phyloP scores from a whole-genome alignment of 352 stramenopile species.

The Salisapilia sapeloensis region DNA sequence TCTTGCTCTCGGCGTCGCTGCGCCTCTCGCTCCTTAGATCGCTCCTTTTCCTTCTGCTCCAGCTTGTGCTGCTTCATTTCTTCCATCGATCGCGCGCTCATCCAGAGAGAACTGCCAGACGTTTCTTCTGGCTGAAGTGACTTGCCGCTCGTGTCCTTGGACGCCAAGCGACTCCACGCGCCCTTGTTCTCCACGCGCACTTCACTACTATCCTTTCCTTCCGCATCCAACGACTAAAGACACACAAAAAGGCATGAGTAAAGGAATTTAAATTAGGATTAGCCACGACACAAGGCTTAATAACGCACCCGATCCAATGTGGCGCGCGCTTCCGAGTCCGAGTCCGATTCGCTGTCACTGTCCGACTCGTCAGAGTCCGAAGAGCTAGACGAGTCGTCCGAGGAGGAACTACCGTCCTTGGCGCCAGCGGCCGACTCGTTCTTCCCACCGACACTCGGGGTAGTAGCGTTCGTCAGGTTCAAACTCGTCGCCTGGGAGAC shows the following conservation, averaged over 20 bases:
- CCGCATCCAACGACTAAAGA: slow-evolving; percentile 16
- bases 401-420: slow-evolving; percentile 22
- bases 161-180: slow-evolving; percentile 69
- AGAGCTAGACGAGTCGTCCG: slow-evolving; percentile 58
- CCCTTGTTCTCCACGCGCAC: slow-evolving; percentile 61
- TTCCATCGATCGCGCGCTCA: slow-evolving; percentile 71
- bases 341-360: slow-evolving; percentile 75
- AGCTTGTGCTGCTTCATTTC: slow-evolving; percentile 80
- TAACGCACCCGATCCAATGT: slow-evolving; percentile 77
- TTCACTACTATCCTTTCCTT: slow-evolving; percentile 70
- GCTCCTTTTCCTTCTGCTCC: slow-evolving; percentile 67
- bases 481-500: slow-evolving; percentile 3
- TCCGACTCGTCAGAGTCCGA: slow-evolving; percentile 72
- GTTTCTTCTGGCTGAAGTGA: slow-evolving; percentile 42
- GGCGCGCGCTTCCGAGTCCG: slow-evolving; percentile 43
- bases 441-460: slow-evolving; percentile 11
- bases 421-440: slow-evolving; percentile 6
- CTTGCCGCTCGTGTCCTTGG: slow-evolving; percentile 52
- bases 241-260: slow-evolving; percentile 20
- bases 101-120: slow-evolving; percentile 63
- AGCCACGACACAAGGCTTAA: slow-evolving; percentile 12
- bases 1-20: slow-evolving; percentile 48
- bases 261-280: slow-evolving; percentile 6
- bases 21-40: slow-evolving; percentile 42
- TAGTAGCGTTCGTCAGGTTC: slow-evolving; percentile 15